Base-by-base conservation (phyloP, 805 yeast species). In the Priceomyces carsonii region DNA sequence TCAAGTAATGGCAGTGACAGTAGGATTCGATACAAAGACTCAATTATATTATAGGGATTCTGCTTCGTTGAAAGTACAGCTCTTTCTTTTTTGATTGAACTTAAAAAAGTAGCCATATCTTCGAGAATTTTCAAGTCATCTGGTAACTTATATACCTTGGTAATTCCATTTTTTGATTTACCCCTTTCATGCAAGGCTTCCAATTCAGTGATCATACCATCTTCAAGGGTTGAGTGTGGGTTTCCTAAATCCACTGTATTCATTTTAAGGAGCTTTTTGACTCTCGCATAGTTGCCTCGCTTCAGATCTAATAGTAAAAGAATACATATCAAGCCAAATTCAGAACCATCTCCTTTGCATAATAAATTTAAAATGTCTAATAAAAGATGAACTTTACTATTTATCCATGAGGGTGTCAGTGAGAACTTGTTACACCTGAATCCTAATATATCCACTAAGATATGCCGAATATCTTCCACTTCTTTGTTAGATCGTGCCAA, bases 401-500 rank as follows among this genome's bases (percentile, higher is more conserved):
- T 66, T 8, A 71, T 45, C 87, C 87, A 81, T 8, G 65, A 55
- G 5, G 80, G 77, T 3, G 70, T 61, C 10, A 73, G 57, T 1
- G 72, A 62, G 16, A 77, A 55, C 42, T 69, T 74, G 24, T 63
- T 58, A 27, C 59, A 56, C 3, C 64, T 64, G n/a, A 77, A 54
- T 2, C 72, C 77, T 40, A 65, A 63, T 12, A 47, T 43, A 9
- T 59, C 57, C 17, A 18, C 17, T 3, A 81, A 56, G 19, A 61
- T 53, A 13, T 56, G 58, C 18, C 58, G 59, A 0, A 77, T 51
- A 0, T 55, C 43, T 8, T 67, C 63, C 6, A 80, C 50, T 32
- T 76, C 78, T 10, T 55, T 55, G 47, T 82, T 82, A 0, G 82
- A 67, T 33, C 75, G 60, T 0, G 79, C 63, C 19, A 82, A 48